Evolutionary conservation across 2,329 filamentous ascomycete genomes (phyloP).

Genomic region (Teratosphaeria viscida): DNA sequence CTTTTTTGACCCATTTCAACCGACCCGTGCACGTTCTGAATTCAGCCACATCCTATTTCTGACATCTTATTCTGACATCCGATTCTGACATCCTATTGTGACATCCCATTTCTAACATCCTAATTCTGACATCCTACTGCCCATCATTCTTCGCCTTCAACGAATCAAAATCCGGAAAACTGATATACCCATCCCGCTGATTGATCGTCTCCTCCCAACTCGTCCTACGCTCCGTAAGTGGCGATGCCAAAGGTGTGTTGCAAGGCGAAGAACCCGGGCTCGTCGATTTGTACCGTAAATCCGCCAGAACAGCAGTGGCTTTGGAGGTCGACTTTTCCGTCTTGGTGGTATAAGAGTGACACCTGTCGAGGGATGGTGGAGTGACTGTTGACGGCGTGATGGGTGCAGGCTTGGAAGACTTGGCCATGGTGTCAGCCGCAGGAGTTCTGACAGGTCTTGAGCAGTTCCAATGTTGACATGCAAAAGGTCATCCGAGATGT

Average conservation of each 20-base stretch:
- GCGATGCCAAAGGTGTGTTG: conserved; percentile 10
- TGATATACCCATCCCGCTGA: conserved; percentile 23
- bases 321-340: neutral
- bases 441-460: neutral
- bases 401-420: conserved; percentile 8
- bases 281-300: conserved; percentile 13
- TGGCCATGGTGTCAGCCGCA: conserved; percentile 1
- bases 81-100: too few species aligned
- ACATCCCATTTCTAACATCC: too few species aligned
- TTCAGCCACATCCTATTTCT: too few species aligned
- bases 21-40: too few species aligned
- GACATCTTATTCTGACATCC: too few species aligned
- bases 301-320: conserved; percentile 8
- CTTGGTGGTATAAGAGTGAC: conserved; percentile 14
- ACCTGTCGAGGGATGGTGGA: conserved; percentile 18
- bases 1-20: too few species aligned
- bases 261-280: conserved; percentile 13
- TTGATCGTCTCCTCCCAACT: conserved; percentile 24
- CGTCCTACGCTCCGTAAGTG: conserved; percentile 11
- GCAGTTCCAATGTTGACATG: neutral
- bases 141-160: neutral
- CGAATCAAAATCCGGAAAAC: conserved; percentile 24
- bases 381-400: conserved; percentile 17
- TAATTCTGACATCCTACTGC: too few species aligned
- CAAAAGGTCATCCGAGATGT: neutral